A percentile compares a stretch with the other conserved stretches of the same genome.
phyloP scores from a whole-genome alignment of 1,284 basidiomycete species.

The Amylostereum areolatum region DNA sequence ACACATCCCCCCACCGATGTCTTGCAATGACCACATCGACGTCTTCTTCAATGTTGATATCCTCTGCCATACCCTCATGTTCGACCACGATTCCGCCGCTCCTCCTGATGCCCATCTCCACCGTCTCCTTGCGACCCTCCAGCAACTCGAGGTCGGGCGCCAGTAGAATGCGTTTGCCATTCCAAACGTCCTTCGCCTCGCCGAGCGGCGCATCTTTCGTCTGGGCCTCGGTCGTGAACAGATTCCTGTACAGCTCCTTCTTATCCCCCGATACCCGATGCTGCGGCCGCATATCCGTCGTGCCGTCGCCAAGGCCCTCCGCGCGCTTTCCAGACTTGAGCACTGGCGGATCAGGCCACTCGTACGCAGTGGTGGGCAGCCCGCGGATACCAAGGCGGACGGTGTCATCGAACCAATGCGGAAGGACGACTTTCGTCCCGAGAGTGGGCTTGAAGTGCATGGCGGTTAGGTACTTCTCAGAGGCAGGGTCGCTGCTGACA shows the following conservation, averaged over 20 bases:
- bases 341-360: constrained; percentile 66
- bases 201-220: constrained; percentile 7
- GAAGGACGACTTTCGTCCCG: constrained; percentile 57
- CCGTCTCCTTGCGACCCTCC: constrained; percentile 39
- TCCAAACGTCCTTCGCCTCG: constrained; percentile 34
- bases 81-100: constrained; percentile 51
- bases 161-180: constrained; percentile 53
- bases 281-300: constrained; percentile 13
- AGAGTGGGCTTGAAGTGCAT: constrained; percentile 51
- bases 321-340: constrained; percentile 25
- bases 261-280: constrained; percentile 33
- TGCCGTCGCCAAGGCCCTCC: constrained; percentile 1
- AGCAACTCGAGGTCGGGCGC: constrained; percentile 48
- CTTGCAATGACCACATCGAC: constrained; percentile 69
- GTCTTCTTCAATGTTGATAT: constrained; percentile 30
- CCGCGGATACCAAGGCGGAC: constrained; percentile 55
- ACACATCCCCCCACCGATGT: constrained; percentile 63
- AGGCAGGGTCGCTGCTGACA: constrained; percentile 36
- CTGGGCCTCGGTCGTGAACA: constrained; percentile 16
- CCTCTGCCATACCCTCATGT: constrained; percentile 32
- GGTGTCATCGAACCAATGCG: constrained; percentile 83
- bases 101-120: constrained; percentile 51
- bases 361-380: constrained; percentile 55
- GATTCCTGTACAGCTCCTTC: constrained; percentile 37
- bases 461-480: constrained; percentile 58